phyloP scores from a whole-genome alignment of 805 yeast genomes.

The Wickerhamiella allomyrinae region DNA sequence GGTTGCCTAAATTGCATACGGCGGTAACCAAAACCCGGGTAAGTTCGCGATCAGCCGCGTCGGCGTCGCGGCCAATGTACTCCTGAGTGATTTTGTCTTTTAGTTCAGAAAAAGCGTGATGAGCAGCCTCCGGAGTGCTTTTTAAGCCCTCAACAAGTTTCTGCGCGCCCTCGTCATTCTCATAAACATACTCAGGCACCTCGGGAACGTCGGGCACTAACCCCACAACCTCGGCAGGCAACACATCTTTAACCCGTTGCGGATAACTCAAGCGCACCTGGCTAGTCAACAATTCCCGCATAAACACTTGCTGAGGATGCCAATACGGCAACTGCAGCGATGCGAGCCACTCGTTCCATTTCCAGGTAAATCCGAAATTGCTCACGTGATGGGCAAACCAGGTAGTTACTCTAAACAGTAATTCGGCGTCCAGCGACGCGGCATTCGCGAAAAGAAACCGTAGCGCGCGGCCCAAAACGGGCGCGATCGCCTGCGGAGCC shows the following conservation, averaged over 20 bases:
- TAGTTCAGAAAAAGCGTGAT: conserved; percentile 21
- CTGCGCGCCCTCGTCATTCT: conserved; percentile 26
- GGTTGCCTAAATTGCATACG: conserved; percentile 68
- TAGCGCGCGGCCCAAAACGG: conserved; percentile 85
- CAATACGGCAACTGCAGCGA: conserved; percentile 32
- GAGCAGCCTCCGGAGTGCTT: conserved; percentile 21
- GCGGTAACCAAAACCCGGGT: conserved; percentile 54
- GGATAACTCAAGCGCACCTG: conserved; percentile 74
- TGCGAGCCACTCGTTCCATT: conserved; percentile 86
- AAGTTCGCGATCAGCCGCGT: conserved; percentile 32
- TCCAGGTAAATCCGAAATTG: conserved; percentile 92
- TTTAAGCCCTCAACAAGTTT: conserved; percentile 24
- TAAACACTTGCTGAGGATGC: conserved; percentile 63
- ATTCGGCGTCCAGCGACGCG: conserved; percentile 58
- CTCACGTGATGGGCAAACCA: conserved; percentile 92
- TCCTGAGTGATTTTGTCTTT: conserved; percentile 21
- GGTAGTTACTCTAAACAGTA: conserved; percentile 56
- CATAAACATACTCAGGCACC: conserved; percentile 29
- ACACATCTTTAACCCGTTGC: conserved; percentile 53
- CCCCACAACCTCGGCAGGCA: conserved; percentile 38
- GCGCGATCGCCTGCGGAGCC: conserved; percentile 75
- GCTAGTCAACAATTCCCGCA: conserved; percentile 65
- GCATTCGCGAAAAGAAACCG: conserved; percentile 63
- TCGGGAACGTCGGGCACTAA: conserved; percentile 29
- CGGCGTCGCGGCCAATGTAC: conserved; percentile 23